Evolutionary conservation across 805 yeast genomes (phyloP).

Genomic region (Candida chilensis): DNA sequence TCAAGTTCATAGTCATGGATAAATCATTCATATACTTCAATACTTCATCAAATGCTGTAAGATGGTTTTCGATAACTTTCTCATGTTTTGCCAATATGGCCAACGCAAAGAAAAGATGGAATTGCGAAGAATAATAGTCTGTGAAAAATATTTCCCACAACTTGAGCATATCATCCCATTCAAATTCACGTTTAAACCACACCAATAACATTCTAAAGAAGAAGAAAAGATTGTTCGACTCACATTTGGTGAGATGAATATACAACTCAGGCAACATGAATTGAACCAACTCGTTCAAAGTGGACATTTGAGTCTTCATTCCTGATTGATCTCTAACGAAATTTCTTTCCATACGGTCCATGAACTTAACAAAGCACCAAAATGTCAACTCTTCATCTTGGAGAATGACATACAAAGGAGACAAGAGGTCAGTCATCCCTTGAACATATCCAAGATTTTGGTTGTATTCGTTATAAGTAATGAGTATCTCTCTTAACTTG

Average conservation of each 20-base stretch:
- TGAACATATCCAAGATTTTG: slow-evolving; percentile 88
- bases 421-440: slow-evolving; percentile 92
- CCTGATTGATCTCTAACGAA: slow-evolving; percentile 89
- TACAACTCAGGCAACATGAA: slow-evolving; percentile 83
- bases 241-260: slow-evolving; percentile 78
- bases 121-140: slow-evolving; percentile 78
- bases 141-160: slow-evolving; percentile 96
- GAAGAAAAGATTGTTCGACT: slow-evolving; percentile 84
- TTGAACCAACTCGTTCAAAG: slow-evolving; percentile 78
- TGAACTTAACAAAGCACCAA: slow-evolving; percentile 81
- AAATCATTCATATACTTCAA: slow-evolving; percentile 89
- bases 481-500: slow-evolving; percentile 63
- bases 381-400: slow-evolving; percentile 75
- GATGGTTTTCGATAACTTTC: slow-evolving; percentile 62
- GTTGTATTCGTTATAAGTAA: slow-evolving; percentile 83
- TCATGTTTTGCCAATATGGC: slow-evolving; percentile 87
- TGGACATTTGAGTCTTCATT: slow-evolving; percentile 79
- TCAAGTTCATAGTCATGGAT: slow-evolving; percentile 63
- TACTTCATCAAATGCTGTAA: slow-evolving; percentile 81
- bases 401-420: slow-evolving; percentile 65
- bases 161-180: slow-evolving; percentile 62
- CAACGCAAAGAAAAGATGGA: slow-evolving; percentile 77
- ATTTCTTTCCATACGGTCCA: slow-evolving; percentile 94
- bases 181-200: slow-evolving; percentile 90
- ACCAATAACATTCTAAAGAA: slow-evolving; percentile 92